phyloP scores from a whole-genome alignment of 371 early-diverging fungal genomes.

The Zychaea mexicana region DNA sequence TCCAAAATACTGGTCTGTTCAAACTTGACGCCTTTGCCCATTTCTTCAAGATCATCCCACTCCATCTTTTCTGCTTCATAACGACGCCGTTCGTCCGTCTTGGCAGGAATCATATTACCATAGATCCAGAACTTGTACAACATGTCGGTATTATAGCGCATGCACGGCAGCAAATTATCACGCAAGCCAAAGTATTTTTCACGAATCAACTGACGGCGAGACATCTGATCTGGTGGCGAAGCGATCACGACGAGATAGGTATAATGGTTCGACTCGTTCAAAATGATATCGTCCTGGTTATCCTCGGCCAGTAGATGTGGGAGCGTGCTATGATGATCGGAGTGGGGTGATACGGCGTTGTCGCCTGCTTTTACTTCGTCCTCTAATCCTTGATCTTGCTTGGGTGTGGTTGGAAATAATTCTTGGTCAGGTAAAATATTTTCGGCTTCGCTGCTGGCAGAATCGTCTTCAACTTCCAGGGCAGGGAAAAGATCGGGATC shows the following conservation, averaged over 20 bases:
- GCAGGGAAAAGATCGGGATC: background rate
- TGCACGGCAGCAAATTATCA: conserved; percentile 53
- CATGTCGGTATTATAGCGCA: conserved; percentile 37
- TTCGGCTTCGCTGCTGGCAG: background rate
- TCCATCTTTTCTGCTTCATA: conserved; percentile 61
- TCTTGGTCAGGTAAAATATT: background rate
- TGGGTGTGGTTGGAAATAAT: background rate
- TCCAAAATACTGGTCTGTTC: conserved; percentile 30
- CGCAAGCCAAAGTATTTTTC: conserved; percentile 52
- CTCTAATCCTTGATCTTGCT: background rate
- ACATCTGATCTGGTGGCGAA: conserved; percentile 36
- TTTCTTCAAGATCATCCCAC: conserved; percentile 43
- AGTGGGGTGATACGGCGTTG: conserved; percentile 16
- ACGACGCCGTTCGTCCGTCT: conserved; percentile 38
- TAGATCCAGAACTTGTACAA: conserved; percentile 56
- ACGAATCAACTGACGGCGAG: conserved; percentile 48
- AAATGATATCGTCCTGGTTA: conserved; percentile 11
- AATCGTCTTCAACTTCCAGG: background rate
- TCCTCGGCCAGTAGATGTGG: conserved; percentile 19
- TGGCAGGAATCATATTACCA: conserved; percentile 31
- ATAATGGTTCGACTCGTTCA: conserved; percentile 42
- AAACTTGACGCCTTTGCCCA: conserved; percentile 19
- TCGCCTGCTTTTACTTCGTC: conserved; percentile 2
- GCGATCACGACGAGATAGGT: conserved; percentile 54
- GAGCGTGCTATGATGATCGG: conserved; percentile 11